Evolutionary conservation across 108 stramenopile genomes (phyloP), one percentile per base, ranked within the genome.

Genomic region (Hondaea fermentalgiana): DNA sequence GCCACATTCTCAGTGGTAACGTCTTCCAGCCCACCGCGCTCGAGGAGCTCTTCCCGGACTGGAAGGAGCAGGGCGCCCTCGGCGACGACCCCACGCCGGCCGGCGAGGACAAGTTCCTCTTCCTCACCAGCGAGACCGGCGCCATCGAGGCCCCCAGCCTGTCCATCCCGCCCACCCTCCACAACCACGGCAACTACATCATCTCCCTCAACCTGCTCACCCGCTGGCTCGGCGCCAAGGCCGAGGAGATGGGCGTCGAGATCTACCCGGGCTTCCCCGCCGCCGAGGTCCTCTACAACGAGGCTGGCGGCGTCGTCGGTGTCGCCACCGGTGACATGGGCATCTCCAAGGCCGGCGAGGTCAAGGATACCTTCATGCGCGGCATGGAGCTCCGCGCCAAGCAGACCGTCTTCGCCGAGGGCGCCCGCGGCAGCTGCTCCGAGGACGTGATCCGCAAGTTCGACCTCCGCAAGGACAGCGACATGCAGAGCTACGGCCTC

Each of bases 341-440:
- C 47, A 94, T 99, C 83, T 94, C 88, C 88, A 99, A 98, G 92
- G 96, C 97, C 90, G 98, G 98, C 12, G 57, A 89, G 5, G 92
- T 88, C 44, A 98, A 97, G 92, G 92, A 95, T n/a, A 98, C 96
- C 17, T 99, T 98, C 93, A 96, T 97, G 92, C 94, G 96, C 21
- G 99, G 99, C 58, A 95, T 98, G 49, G 99, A 99, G 92, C 90
- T 99, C 35, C 91, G 95, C 35, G 99, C 96, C 12, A 93, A 96
- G 87, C 99, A 99, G 94, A 98, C 98, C 10, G 87, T 99, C 28
- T 97, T 99, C 90, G 98, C 99, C 4, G 99, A 99, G 94, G 99
- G 99, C 35, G 97, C 97, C 42, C 91, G 98, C 28, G 99, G 99
- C 83, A 96, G 95, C 14, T 98, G 98, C 92, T 94, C 95, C 19